Conservation (phyloP, 192 early-diverging fungal species). For the Gryganskiella cystojenkinii region DNA sequence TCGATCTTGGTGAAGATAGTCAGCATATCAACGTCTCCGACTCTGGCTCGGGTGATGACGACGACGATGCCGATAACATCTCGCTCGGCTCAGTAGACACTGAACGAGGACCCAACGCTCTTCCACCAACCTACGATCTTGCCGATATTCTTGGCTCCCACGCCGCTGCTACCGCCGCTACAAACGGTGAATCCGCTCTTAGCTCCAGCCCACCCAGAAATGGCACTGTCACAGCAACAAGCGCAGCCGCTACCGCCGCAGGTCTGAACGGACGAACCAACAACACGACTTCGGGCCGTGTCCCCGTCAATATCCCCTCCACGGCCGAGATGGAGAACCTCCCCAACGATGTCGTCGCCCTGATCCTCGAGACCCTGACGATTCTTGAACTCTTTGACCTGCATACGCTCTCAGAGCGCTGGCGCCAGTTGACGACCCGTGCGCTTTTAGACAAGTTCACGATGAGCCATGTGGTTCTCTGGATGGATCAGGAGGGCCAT, state of each 20-base stretch:
- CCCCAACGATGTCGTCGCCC: slow-evolving; percentile 48
- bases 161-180: slow-evolving; percentile 20
- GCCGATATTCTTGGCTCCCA: slow-evolving; percentile 29
- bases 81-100: slow-evolving; percentile 44
- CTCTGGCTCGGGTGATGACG: slow-evolving; percentile 23
- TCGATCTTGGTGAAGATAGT: slow-evolving; percentile 17
- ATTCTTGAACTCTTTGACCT: slow-evolving; percentile 47
- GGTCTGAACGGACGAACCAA: neutral
- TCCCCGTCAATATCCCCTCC: slow-evolving; percentile 35
- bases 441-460: slow-evolving; percentile 48
- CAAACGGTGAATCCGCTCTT: neutral
- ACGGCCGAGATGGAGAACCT: slow-evolving; percentile 54
- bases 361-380: slow-evolving; percentile 48
- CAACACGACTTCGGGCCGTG: slow-evolving; percentile 2
- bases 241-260: neutral
- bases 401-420: slow-evolving; percentile 41
- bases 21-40: neutral
- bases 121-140: slow-evolving; percentile 48
- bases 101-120: slow-evolving; percentile 16
- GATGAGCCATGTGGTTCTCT: slow-evolving; percentile 42
- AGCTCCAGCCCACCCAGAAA: slow-evolving; percentile 2
- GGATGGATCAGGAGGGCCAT: slow-evolving; percentile 58
- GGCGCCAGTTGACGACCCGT: slow-evolving; percentile 42
- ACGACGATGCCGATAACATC: slow-evolving; percentile 36
- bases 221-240: slow-evolving; percentile 4